These are phyloP conservation scores for Leccinellum rugosiceps DNA, from an alignment of 768 basidiomycete species.

Conservation along the genomic window DNA sequence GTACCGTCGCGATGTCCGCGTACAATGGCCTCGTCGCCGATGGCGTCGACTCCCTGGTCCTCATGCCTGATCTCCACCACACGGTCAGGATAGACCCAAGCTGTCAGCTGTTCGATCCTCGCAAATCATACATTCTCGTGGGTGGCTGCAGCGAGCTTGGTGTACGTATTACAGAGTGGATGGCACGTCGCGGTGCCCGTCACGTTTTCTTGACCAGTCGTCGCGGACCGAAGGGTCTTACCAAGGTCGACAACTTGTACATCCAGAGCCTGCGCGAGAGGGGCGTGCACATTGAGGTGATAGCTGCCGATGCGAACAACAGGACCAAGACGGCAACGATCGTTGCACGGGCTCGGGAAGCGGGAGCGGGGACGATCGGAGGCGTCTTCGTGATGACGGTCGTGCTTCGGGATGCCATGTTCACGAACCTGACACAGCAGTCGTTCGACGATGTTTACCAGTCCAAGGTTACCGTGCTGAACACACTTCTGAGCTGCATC, in stretches of 20 bases:
- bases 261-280: slow-evolving; percentile 22
- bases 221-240: slow-evolving; percentile 17
- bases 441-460: slow-evolving; percentile 27
- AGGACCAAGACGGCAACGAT: slow-evolving; percentile 22
- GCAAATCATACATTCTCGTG: slow-evolving; percentile 22
- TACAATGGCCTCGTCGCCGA: slow-evolving; percentile 1
- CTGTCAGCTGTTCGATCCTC: slow-evolving; percentile 30
- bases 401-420: slow-evolving; percentile 33
- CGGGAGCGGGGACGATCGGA: slow-evolving; percentile 23
- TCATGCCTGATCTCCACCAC: slow-evolving; percentile 10
- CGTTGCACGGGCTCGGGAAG: slow-evolving; percentile 19
- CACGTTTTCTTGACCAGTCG: slow-evolving; percentile 31
- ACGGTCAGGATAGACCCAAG: slow-evolving; percentile 22
- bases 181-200: slow-evolving; percentile 32
- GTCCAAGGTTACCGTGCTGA: slow-evolving; percentile 20
- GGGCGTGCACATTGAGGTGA: slow-evolving; percentile 25
- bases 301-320: slow-evolving; percentile 27
- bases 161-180: slow-evolving; percentile 33
- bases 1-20: slow-evolving; percentile 8
- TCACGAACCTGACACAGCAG: slow-evolving; percentile 33
- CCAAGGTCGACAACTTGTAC: slow-evolving; percentile 27
- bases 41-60: slow-evolving; percentile 13
- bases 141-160: slow-evolving; percentile 23
- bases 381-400: slow-evolving; percentile 35
- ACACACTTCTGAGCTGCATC: slow-evolving; percentile 16